A percentile compares a stretch with the other conserved stretches of the same genome.
Conservation (phyloP, 176 grass and related monocot species). For the Dendrocalamus sinicus region DNA sequence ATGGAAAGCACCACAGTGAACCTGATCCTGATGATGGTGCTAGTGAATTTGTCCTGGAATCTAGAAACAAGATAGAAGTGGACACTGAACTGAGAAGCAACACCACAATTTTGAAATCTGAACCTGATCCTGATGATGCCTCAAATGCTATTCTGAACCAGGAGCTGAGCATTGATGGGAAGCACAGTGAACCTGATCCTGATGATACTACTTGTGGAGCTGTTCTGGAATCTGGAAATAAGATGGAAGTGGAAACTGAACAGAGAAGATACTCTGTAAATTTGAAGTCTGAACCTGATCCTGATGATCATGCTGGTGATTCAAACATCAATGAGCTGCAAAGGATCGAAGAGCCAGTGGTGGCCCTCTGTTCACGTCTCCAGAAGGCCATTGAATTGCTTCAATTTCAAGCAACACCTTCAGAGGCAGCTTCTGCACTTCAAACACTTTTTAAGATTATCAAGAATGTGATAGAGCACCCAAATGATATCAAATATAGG, state of each 20-base stretch:
- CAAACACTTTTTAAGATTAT: constrained; percentile 92
- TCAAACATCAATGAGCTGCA: constrained; percentile 61
- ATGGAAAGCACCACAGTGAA: constrained; percentile 32
- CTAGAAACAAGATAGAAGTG: constrained; percentile 45
- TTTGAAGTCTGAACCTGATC: constrained; percentile 55
- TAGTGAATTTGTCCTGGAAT: constrained; percentile 28
- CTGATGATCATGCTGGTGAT: constrained; percentile 44
- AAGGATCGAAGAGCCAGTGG: constrained; percentile 74
- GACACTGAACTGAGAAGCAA: constrained; percentile 28
- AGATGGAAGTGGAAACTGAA: constrained; percentile 31
- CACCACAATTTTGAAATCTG: constrained; percentile 23
- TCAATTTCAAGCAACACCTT: constrained; percentile 61
- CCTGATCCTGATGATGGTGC: constrained; percentile 49
- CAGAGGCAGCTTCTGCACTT: constrained; percentile 62
- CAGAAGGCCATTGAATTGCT: constrained; percentile 70
- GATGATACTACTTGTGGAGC: constrained; percentile 41
- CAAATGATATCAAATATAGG: constrained; percentile 71
- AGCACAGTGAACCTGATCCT: constrained; percentile 45
- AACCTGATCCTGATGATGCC: constrained; percentile 61
- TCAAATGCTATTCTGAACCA: constrained; percentile 43
- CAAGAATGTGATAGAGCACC: constrained; percentile 90
- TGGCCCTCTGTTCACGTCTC: constrained; percentile 60
- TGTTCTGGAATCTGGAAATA: constrained; percentile 27
- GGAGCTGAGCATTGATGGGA: constrained; percentile 19
- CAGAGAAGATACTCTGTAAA: neutral